Percentiles rank a stretch among this genome's conserved stretches.
Evolutionary conservation across 2,329 filamentous ascomycete genomes (phyloP).

Genomic region (Apiospora marii): DNA sequence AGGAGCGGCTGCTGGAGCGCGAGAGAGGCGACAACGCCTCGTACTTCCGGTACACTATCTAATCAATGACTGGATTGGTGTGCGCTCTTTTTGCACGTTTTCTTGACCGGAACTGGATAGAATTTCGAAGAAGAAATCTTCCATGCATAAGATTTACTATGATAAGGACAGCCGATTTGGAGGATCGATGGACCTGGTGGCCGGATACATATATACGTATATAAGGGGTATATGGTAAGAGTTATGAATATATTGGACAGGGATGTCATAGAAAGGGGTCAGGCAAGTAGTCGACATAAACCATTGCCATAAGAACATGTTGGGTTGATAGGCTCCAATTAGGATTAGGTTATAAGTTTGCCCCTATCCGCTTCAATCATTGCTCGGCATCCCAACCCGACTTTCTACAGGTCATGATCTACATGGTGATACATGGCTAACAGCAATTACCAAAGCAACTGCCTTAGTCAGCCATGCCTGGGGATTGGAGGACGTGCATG

Average conservation of each 20-base stretch:
- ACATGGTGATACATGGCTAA: not conserved
- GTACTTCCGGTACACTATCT: conserved; percentile 63
- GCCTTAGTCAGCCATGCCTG: not conserved
- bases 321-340: not conserved
- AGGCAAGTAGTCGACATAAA: not conserved
- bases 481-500: not conserved
- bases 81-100: too few relatives aligned
- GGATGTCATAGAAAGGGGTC: not conserved
- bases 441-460: not conserved
- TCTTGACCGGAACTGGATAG: too few relatives aligned
- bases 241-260: not conserved
- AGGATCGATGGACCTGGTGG: not conserved
- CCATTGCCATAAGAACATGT: not conserved
- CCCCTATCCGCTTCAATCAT: not conserved
- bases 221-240: too few relatives aligned
- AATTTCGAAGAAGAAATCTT: too few relatives aligned
- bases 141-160: too few relatives aligned
- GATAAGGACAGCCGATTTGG: not conserved
- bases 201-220: not conserved
- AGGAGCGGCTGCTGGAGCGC: conserved; percentile 60
- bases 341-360: not conserved
- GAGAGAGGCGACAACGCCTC: conserved; percentile 65
- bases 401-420: not conserved
- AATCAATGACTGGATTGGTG: not conserved
- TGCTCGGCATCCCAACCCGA: not conserved